phyloP scores from a whole-genome alignment of 129 eudicot genomes.

The Ambrosia trifida region DNA sequence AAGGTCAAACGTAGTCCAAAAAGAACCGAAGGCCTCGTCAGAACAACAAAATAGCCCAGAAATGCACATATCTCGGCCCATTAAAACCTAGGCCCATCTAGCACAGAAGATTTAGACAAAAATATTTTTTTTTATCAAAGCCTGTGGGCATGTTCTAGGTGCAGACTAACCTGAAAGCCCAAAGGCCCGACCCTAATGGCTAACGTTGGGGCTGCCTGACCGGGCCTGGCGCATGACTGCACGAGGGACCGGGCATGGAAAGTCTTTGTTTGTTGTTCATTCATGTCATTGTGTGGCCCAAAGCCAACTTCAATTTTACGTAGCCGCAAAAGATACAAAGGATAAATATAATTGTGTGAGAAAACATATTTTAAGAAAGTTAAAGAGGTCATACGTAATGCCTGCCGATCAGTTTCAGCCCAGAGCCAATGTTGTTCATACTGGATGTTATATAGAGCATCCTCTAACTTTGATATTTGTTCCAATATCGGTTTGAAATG shows the following conservation, averaged over 20 bases:
- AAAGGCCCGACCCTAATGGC: background rate
- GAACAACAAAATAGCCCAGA: background rate
- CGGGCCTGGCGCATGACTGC: too few species aligned
- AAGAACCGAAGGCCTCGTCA: background rate
- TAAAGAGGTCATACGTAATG: conserved; percentile 46
- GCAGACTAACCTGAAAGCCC: background rate
- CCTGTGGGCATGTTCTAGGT: background rate
- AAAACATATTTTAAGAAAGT: background rate
- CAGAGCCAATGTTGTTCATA: conserved; percentile 93
- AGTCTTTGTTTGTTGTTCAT: background rate
- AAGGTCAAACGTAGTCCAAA: background rate
- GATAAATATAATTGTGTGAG: background rate
- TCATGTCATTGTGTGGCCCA: too few species aligned
- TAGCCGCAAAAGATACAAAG: background rate
- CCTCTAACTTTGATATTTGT: conserved; percentile 65
- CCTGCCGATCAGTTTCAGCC: conserved; percentile 90
- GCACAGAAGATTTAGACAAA: background rate
- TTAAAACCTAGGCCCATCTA: background rate
- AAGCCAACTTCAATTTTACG: background rate
- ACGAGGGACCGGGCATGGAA: background rate
- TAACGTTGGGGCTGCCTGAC: too few species aligned
- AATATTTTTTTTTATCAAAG: background rate
- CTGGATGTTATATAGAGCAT: conserved; percentile 64
- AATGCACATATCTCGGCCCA: background rate
- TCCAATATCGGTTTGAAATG: conserved; percentile 81